A percentile compares a stretch with the other conserved stretches of the same genome.
These are phyloP conservation scores for Populus trichocarpa DNA, from an alignment of 441 rosid species.

Conservation along the genomic window DNA sequence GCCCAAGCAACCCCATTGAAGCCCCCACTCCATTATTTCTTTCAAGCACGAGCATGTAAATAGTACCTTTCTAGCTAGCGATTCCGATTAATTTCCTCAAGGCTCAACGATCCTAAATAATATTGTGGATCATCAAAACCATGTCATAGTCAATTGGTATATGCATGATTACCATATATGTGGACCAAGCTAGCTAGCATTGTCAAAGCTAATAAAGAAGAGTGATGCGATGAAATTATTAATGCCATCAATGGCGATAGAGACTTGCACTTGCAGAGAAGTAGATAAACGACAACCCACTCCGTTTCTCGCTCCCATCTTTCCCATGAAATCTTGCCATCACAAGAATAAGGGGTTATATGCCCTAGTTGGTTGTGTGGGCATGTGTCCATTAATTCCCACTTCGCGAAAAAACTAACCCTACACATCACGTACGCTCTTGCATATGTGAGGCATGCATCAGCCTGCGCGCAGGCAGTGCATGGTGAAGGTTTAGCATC, in stretches of 20 bases:
- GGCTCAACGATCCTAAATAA: not conserved
- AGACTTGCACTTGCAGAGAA: conserved; percentile 13
- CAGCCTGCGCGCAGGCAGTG: too few species aligned
- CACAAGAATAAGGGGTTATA: not conserved
- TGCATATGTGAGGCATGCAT: not conserved
- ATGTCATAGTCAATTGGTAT: not conserved
- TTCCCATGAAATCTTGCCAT: not conserved
- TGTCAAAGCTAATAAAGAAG: conserved; percentile 4
- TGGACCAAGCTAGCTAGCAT: not conserved
- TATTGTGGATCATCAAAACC: conserved; percentile 1
- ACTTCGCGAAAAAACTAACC: not conserved
- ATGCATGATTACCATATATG: conserved; percentile 6
- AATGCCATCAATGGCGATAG: conserved; percentile 28
- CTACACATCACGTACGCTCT: not conserved
- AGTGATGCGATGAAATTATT: conserved; percentile 1
- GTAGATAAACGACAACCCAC: conserved; percentile 9
- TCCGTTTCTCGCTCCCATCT: not conserved
- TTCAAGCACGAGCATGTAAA: not conserved
- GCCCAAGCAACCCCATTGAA: conserved; percentile 12
- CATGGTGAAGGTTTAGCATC: too few species aligned
- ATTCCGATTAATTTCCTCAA: conserved; percentile 15
- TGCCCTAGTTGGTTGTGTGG: not conserved
- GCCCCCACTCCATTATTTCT: not conserved
- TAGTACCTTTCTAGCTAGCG: conserved; percentile 14
- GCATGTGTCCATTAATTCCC: not conserved